Percentiles rank a stretch among this genome's conserved stretches.
Evolutionary conservation across 2,329 filamentous ascomycete species (phyloP).

Genomic region (Trichophyton mentagrophytes): DNA sequence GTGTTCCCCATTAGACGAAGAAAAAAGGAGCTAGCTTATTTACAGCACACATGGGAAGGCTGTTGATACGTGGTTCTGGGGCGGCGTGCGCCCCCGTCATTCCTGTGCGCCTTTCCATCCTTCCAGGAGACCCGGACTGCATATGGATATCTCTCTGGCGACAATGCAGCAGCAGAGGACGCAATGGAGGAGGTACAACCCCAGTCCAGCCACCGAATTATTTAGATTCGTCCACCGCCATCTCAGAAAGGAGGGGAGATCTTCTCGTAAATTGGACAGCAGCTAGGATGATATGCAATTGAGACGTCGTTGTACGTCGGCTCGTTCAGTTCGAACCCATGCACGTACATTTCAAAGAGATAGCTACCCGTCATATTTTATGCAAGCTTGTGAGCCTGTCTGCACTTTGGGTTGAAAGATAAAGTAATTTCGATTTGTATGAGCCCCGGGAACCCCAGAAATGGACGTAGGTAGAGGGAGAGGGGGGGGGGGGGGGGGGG

Average conservation of each 20-base stretch:
- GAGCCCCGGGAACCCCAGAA: neutral
- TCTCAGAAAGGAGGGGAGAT: neutral
- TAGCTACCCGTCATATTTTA: neutral
- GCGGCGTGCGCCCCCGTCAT: neutral
- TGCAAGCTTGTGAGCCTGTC: neutral
- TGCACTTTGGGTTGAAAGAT: neutral
- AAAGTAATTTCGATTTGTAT: neutral
- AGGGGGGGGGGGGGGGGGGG: too few relatives aligned
- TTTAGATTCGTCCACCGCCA: constrained; percentile 1
- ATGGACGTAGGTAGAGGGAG: neutral
- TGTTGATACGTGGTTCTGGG: neutral
- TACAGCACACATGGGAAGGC: neutral
- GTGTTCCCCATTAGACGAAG: neutral
- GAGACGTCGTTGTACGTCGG: neutral
- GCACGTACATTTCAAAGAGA: neutral
- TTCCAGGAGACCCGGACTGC: neutral
- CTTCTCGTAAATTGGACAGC: neutral
- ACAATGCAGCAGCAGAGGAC: neutral
- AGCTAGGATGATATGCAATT: constrained; percentile 1
- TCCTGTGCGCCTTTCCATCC: neutral
- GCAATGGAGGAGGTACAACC: neutral
- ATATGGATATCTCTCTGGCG: neutral
- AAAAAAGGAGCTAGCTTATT: neutral
- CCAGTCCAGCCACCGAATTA: neutral
- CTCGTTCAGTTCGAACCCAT: neutral